Conservation (phyloP, 495 filamentous ascomycete genomes). For the Penicillium antarcticum region DNA sequence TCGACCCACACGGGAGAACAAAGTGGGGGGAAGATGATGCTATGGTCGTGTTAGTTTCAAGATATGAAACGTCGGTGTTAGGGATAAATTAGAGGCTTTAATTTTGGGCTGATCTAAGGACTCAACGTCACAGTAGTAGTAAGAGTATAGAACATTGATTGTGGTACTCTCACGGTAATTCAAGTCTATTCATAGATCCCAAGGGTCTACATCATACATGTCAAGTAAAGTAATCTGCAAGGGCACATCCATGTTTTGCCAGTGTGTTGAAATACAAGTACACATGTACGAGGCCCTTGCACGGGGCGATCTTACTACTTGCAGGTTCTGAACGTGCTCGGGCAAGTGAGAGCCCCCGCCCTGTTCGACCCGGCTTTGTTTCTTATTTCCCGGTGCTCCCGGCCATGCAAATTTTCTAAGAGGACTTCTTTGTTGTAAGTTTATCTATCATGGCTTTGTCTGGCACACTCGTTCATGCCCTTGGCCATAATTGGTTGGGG, state of each 20-base stretch:
- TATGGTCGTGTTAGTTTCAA: not conserved
- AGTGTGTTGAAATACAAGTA: not conserved
- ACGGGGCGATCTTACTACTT: slow-evolving; percentile 5
- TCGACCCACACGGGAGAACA: not conserved
- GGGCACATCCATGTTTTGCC: not conserved
- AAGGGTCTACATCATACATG: no score
- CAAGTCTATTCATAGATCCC: no score
- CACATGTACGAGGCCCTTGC: not conserved
- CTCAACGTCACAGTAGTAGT: no score
- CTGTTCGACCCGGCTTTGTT: not conserved
- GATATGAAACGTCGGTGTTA: slow-evolving; percentile 1
- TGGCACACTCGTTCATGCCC: slow-evolving; percentile 12
- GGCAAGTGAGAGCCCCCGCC: not conserved
- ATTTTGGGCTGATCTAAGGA: not conserved
- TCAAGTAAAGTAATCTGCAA: not conserved
- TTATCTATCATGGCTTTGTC: slow-evolving; percentile 9
- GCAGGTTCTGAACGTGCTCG: not conserved
- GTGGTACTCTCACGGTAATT: no score
- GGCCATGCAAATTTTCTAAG: not conserved
- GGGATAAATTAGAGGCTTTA: not conserved
- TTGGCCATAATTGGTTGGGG: slow-evolving; percentile 25
- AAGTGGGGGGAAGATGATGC: slow-evolving; percentile 1
- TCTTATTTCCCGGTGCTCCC: slow-evolving; percentile 1
- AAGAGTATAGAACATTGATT: no score
- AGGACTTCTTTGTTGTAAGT: not conserved